Evolutionary conservation across 2,329 filamentous ascomycete genomes (phyloP).

Genomic region (Xylaria sp.): DNA sequence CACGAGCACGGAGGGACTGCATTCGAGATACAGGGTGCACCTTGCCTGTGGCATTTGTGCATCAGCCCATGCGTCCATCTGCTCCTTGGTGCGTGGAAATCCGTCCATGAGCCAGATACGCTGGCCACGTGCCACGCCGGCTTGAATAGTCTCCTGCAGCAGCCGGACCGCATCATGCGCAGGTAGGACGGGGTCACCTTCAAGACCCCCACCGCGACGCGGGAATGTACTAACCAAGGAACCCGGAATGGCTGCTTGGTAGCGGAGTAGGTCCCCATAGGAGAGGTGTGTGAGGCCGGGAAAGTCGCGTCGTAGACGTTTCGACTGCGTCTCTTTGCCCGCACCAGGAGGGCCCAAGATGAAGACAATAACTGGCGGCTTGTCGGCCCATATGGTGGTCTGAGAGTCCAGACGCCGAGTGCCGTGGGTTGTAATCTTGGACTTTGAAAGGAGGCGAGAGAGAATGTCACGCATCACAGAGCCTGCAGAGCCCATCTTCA

Average conservation of each 20-base stretch:
- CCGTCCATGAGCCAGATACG: slow-evolving; percentile 22
- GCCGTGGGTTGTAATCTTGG: background rate
- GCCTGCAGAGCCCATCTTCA: background rate
- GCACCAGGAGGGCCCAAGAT: slow-evolving; percentile 24
- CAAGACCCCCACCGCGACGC: slow-evolving; percentile 6
- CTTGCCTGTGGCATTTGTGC: slow-evolving; percentile 11
- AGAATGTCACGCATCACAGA: background rate
- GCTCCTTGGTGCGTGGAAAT: slow-evolving; percentile 19
- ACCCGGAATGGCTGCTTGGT: slow-evolving; percentile 19
- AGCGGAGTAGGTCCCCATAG: slow-evolving; percentile 24
- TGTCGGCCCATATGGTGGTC: background rate
- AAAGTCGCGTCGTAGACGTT: slow-evolving; percentile 10
- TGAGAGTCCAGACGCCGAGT: background rate
- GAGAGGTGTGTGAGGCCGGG: slow-evolving; percentile 22
- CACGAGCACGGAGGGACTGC: slow-evolving; percentile 11
- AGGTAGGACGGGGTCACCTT: slow-evolving; percentile 14
- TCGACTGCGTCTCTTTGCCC: slow-evolving; percentile 25
- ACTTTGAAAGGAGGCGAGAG: background rate
- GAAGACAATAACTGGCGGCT: slow-evolving; percentile 20
- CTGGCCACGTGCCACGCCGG: slow-evolving; percentile 13
- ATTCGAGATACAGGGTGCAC: slow-evolving; percentile 15
- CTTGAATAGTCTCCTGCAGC: slow-evolving; percentile 16
- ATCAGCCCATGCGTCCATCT: slow-evolving; percentile 15
- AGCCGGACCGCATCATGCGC: slow-evolving; percentile 13
- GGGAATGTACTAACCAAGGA: slow-evolving; percentile 24